Evolutionary conservation across 192 early-diverging fungal genomes (phyloP).

Genomic region (Piromyces sp.): DNA sequence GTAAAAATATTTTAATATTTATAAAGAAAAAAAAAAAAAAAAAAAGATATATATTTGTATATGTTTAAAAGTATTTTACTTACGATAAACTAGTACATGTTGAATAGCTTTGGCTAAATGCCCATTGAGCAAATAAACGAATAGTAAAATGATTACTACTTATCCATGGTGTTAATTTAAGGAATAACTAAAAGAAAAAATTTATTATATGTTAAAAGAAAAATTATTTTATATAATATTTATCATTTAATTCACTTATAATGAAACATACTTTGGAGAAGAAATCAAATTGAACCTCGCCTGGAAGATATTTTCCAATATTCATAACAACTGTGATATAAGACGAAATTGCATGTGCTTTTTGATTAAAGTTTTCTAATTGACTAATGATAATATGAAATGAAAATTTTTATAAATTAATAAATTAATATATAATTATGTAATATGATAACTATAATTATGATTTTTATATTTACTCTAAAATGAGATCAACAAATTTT

Average conservation of each 20-base stretch:
- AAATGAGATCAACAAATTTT: background rate
- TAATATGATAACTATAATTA: no score
- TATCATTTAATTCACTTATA: slow-evolving; percentile 14
- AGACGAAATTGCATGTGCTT: slow-evolving; percentile 19
- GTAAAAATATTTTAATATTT: no score
- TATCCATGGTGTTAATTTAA: slow-evolving; percentile 11
- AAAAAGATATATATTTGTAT: no score
- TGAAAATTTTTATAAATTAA: no score
- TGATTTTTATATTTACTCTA: background rate
- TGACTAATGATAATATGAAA: no score
- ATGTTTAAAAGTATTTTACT: no score
- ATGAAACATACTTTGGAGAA: background rate
- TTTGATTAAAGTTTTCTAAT: background rate
- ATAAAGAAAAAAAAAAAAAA: no score
- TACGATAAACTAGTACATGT: slow-evolving; percentile 2
- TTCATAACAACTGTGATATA: slow-evolving; percentile 17
- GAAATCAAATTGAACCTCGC: slow-evolving; percentile 1
- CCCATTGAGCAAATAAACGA: slow-evolving; percentile 15
- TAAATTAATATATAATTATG: no score
- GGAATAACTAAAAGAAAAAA: background rate
- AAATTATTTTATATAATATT: background rate
- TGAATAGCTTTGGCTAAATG: background rate
- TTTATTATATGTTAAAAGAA: background rate
- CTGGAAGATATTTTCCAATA: slow-evolving; percentile 11
- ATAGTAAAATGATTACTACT: slow-evolving; percentile 18